Conservation (phyloP, 2,329 filamentous ascomycete genomes). For the Aspergillus sp. region DNA sequence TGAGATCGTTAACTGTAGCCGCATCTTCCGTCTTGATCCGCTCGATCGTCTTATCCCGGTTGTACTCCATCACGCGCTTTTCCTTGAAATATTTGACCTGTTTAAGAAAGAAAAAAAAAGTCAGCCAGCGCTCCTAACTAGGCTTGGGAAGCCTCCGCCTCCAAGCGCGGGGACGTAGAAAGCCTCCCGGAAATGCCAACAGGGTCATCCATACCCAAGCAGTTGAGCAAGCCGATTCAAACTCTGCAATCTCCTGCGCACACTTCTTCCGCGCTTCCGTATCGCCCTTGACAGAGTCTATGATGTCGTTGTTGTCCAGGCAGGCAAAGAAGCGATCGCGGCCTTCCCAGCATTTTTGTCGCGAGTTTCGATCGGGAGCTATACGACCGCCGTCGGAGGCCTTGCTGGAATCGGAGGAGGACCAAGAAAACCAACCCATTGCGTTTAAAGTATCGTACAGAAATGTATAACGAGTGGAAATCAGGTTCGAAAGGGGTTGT, state of each 20-base stretch:
- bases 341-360: conserved; percentile 83
- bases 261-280: conserved; percentile 60
- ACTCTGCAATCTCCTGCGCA: conserved; percentile 59
- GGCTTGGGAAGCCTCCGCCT: background rate
- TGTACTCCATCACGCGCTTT: conserved; percentile 85
- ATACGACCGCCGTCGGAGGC: conserved; percentile 62
- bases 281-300: conserved; percentile 68
- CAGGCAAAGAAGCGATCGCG: conserved; percentile 87
- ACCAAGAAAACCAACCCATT: conserved; percentile 55
- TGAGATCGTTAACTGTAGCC: conserved; percentile 53
- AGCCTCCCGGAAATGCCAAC: background rate
- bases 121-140: conserved; percentile 13
- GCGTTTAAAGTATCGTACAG: background rate
- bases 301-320: conserved; percentile 75
- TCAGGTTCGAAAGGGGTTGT: background rate
- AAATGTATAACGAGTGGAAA: background rate
- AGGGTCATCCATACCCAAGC: conserved; percentile 72
- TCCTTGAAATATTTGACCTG: conserved; percentile 98
- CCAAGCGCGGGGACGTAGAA: background rate
- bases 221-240: conserved; percentile 81
- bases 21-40: conserved; percentile 73
- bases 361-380: conserved; percentile 81
- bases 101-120: background rate
- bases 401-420: conserved; percentile 45
- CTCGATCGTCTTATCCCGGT: conserved; percentile 77